Evolutionary conservation across 495 filamentous ascomycete species (phyloP).

Genomic region (Collariella sp.): DNA sequence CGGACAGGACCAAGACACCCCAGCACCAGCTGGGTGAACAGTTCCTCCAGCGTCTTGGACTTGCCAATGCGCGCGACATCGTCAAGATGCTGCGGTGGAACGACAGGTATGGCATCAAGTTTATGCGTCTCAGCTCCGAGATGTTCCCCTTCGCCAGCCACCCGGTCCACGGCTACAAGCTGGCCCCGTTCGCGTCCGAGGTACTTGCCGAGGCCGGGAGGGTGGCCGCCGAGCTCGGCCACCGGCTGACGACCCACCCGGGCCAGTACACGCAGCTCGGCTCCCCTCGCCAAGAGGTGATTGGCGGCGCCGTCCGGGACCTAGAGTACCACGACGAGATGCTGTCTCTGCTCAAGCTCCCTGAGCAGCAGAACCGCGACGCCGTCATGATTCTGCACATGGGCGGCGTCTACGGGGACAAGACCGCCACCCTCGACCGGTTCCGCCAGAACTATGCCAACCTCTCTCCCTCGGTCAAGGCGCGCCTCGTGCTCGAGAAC

Average conservation of each 20-base stretch:
- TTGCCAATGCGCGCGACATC: constrained; percentile 77
- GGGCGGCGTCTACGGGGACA: constrained; percentile 88
- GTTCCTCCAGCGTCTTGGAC: constrained; percentile 68
- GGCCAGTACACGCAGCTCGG: constrained; percentile 91
- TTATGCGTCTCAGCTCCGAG: constrained; percentile 84
- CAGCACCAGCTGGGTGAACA: constrained; percentile 51
- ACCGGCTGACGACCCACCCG: constrained; percentile 83
- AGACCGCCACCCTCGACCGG: constrained; percentile 67
- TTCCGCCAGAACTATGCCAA: constrained; percentile 70
- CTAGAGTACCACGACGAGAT: constrained; percentile 86
- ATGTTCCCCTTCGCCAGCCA: constrained; percentile 97
- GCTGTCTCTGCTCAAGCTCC: constrained; percentile 67
- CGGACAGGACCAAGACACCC: constrained; percentile 60
- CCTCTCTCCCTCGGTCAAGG: constrained; percentile 58
- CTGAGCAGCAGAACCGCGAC: constrained; percentile 72
- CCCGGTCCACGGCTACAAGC: constrained; percentile 74
- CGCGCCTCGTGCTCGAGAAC: constrained; percentile 83
- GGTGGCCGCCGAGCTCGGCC: constrained; percentile 70
- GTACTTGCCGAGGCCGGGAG: constrained; percentile 67
- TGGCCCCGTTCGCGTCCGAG: constrained; percentile 77
- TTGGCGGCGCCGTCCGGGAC: constrained; percentile 68
- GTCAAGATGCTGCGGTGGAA: constrained; percentile 88
- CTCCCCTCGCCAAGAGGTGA: constrained; percentile 64
- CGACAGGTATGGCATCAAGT: constrained; percentile 84
- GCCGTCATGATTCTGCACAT: constrained; percentile 94